phyloP scores from a whole-genome alignment of 805 yeast species.

The Hanseniaspora occidentalis region DNA sequence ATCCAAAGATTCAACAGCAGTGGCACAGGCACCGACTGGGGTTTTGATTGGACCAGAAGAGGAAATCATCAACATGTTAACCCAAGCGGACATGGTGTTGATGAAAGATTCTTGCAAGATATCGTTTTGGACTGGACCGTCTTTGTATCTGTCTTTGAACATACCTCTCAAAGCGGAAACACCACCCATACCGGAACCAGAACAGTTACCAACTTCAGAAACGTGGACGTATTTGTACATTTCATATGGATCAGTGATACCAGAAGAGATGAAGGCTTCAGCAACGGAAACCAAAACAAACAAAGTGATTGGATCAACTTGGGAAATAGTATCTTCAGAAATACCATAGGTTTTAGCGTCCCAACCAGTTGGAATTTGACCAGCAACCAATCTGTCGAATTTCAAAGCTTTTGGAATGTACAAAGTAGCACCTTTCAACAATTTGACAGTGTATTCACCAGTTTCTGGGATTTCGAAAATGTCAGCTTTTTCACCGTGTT shows the following conservation, averaged over 20 bases:
- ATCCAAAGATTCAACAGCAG: conserved; percentile 96
- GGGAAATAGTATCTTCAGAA: conserved; percentile 80
- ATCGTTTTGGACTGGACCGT: conserved; percentile 92
- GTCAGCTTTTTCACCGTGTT: conserved; percentile 91
- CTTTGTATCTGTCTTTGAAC: conserved; percentile 91
- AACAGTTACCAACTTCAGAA: conserved; percentile 97
- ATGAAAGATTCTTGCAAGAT: conserved; percentile 96
- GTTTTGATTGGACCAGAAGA: conserved; percentile 99
- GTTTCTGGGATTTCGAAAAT: conserved; percentile 76
- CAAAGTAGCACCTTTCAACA: conserved; percentile 87
- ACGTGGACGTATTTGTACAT: conserved; percentile 97
- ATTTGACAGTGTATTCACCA: conserved; percentile 83
- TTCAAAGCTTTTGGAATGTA: conserved; percentile 70
- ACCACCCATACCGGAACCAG: conserved; percentile 99
- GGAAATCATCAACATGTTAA: conserved; percentile 90
- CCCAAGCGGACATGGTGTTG: conserved; percentile 99
- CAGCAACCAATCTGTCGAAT: conserved; percentile 56
- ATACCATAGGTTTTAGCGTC: conserved; percentile 90
- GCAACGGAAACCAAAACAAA: conserved; percentile 87
- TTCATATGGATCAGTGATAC: conserved; percentile 97
- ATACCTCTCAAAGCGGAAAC: conserved; percentile 91
- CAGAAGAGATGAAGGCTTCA: conserved; percentile 87
- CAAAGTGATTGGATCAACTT: conserved; percentile 93
- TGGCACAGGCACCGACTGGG: conserved; percentile 99
- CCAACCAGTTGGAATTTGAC: conserved; percentile 98